These are phyloP conservation scores for Serendipita sp. DNA, from an alignment of 768 basidiomycete genomes.

Conservation along the genomic window DNA sequence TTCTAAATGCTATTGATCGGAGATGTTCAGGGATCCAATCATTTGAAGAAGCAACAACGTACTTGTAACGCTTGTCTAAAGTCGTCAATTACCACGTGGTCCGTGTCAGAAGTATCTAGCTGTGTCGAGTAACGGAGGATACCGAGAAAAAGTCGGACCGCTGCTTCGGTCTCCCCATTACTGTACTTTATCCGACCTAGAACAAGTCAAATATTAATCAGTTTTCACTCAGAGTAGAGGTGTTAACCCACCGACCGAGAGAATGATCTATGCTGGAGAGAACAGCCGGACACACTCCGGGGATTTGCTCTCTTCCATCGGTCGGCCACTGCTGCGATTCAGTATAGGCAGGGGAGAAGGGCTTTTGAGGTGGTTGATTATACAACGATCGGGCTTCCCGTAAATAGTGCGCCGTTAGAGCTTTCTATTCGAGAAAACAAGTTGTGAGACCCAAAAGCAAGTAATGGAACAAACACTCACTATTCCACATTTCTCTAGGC, in stretches of 20 bases:
- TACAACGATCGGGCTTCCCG: slow-evolving; percentile 55
- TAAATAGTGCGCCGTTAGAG: slow-evolving; percentile 68
- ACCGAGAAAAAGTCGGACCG: slow-evolving; percentile 62
- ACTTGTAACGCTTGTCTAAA: slow-evolving; percentile 78
- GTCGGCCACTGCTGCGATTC: slow-evolving; percentile 34
- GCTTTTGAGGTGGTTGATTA: slow-evolving; percentile 33
- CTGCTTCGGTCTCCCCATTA: slow-evolving; percentile 65
- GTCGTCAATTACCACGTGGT: slow-evolving; percentile 71
- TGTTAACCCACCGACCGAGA: slow-evolving; percentile 33
- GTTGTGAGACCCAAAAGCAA: slow-evolving; percentile 3
- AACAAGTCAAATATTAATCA: slow-evolving; percentile 8
- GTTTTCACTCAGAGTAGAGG: neutral
- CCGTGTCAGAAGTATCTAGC: slow-evolving; percentile 22
- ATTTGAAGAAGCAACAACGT: slow-evolving; percentile 13
- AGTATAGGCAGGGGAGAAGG: slow-evolving; percentile 69
- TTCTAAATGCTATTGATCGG: slow-evolving; percentile 46
- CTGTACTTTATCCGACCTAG: slow-evolving; percentile 78
- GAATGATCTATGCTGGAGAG: slow-evolving; percentile 66
- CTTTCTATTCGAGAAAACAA: slow-evolving; percentile 40
- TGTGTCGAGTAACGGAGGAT: slow-evolving; percentile 38
- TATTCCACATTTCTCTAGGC: slow-evolving; percentile 71
- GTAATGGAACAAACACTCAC: slow-evolving; percentile 30
- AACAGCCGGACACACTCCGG: slow-evolving; percentile 43
- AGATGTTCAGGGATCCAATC: neutral
- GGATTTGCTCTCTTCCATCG: slow-evolving; percentile 21